A percentile compares a stretch with the other conserved stretches of the same genome.
Conservation (phyloP, 75 land plant genomes). For the Chamaecyparis obtusa region DNA sequence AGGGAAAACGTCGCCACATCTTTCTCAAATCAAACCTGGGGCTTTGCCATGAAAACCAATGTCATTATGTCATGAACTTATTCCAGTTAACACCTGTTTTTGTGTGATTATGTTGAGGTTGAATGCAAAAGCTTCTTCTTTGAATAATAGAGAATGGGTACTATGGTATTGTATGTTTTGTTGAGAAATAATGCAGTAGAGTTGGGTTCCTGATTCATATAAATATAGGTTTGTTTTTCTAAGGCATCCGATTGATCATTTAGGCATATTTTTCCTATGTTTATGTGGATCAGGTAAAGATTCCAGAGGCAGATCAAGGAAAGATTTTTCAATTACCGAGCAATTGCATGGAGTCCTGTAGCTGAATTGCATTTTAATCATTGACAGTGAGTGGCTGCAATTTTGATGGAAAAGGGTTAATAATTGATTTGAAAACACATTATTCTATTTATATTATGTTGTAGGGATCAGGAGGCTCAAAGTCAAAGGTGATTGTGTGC, state of each 20-base stretch:
- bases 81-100: background rate
- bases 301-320: background rate
- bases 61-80: no score
- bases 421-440: background rate
- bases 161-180: background rate
- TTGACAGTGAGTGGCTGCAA: background rate
- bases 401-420: background rate
- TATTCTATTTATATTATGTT: background rate
- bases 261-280: background rate
- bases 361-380: background rate
- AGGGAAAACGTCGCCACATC: no score
- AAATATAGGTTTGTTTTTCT: background rate
- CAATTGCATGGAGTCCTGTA: background rate
- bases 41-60: no score
- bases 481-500: background rate
- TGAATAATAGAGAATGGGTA: background rate
- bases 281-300: background rate
- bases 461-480: background rate
- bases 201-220: background rate
- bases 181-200: background rate
- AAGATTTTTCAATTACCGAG: background rate
- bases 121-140: background rate
- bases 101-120: background rate
- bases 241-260: background rate
- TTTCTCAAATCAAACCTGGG: no score